Percentiles rank a stretch among this genome's conserved stretches.
Conservation (phyloP, 129 eudicot species). For the carrot (Daucus carota) region DNA sequence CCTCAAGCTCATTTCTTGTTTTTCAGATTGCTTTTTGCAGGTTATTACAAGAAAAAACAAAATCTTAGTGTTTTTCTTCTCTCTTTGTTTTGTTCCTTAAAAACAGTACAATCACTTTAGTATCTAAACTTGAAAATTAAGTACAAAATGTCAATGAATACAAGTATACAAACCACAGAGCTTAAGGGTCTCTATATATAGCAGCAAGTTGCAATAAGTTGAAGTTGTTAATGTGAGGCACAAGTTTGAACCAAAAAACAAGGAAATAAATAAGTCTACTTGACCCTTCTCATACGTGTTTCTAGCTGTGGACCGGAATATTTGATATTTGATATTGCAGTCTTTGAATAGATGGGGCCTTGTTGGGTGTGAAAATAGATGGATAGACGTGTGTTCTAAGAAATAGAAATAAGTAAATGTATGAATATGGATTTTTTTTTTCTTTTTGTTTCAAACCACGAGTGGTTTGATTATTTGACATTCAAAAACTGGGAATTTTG, state of each 20-base stretch:
- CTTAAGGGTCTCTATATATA: background rate
- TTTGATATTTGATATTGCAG: slow-evolving; percentile 11
- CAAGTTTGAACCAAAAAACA: slow-evolving; percentile 11
- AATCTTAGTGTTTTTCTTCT: no score
- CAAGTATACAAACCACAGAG: background rate
- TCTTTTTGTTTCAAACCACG: background rate
- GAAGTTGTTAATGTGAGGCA: background rate
- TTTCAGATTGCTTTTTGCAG: slow-evolving; percentile 15
- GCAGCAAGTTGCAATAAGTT: background rate
- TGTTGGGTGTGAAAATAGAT: background rate
- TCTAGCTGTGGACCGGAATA: slow-evolving; percentile 25
- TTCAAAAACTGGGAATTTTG: background rate
- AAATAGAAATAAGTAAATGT: background rate
- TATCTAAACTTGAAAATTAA: background rate
- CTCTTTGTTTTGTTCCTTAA: background rate
- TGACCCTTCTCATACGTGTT: slow-evolving; percentile 22
- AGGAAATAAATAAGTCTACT: slow-evolving; percentile 3
- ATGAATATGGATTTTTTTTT: background rate
- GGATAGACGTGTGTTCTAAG: background rate
- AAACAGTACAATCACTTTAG: background rate
- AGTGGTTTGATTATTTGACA: slow-evolving; percentile 2
- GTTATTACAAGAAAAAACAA: slow-evolving; percentile 10
- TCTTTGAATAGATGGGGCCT: slow-evolving; percentile 5
- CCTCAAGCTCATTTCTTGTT: slow-evolving; percentile 22
- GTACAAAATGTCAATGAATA: slow-evolving; percentile 9